Evolutionary conservation across 805 yeast genomes (phyloP), one percentile per base, ranked within the genome.

Genomic region (Candida gorgasii): DNA sequence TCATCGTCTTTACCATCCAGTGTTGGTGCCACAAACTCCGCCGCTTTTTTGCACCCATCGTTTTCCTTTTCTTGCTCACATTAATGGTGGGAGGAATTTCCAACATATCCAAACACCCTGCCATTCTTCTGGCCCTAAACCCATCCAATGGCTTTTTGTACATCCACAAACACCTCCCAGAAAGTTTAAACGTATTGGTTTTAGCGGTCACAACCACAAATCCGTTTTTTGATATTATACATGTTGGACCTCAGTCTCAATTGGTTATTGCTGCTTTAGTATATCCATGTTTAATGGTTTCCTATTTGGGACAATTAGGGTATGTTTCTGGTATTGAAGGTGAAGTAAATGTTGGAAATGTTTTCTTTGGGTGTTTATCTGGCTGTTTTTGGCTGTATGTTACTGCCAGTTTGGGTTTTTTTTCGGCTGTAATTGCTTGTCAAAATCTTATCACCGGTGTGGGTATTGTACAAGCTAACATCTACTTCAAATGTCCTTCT

Each of bases 171-270:
- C 65, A 69, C 3, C 69, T 67, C 15, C 59, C 74, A 20, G 78
- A 72, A 52, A 61, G 67, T 2, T 61, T 80, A 23, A 70, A 77
- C 8, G 73, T 77, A 3, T 75, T 77, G 3, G 71, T 79, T 75
- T 69, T 80, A 33, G 63, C 79, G 1, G 59, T 80, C 18, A 79
- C 86, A 0, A 85, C 85, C 23, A 65, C 76, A 3, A 85, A 80
- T 48, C 83, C 84, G 5, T 80, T 80, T 61, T 82, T 84, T 1
- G 84, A 80, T 57, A 79, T 83, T 3, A 82, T 76, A 52, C 76
- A 79, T 51, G 78, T 81, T 2, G 20, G 14, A 18, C 48, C 63
- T 4, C 75, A 84, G 1, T 65, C 78, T 35, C 80, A 77, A 47
- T 40, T 79, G 8, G 68, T 82, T 7, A 56, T 78, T 33, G 43